A percentile compares a stretch with the other conserved stretches of the same genome.
Conservation (phyloP, 1,139 yeast genomes). For the Suhomyces yuchorum region DNA sequence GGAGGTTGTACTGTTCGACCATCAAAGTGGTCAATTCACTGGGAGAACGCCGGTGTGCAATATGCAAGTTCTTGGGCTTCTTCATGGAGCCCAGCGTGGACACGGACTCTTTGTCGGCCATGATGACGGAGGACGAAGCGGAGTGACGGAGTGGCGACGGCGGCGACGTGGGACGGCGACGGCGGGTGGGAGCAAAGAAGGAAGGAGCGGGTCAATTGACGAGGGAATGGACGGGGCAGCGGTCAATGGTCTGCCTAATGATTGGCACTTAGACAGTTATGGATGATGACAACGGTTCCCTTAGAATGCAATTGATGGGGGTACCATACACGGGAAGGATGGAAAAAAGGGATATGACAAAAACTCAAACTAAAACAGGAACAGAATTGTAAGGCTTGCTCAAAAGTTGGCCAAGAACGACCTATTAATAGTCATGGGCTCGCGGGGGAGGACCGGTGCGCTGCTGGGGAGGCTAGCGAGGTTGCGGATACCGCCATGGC, state of each 20-base stretch:
- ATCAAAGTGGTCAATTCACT: conserved; percentile 91
- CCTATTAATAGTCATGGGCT: conserved; percentile 8
- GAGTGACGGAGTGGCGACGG: not conserved
- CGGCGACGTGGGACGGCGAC: not conserved
- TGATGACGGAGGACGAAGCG: conserved; percentile 5
- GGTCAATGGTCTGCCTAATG: not conserved
- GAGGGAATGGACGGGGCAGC: conserved; percentile 4
- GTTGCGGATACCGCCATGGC: no score
- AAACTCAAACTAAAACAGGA: not conserved
- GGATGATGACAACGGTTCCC: conserved; percentile 1
- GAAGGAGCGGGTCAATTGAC: conserved; percentile 3
- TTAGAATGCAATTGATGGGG: conserved; percentile 8
- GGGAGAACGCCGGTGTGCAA: conserved; percentile 94
- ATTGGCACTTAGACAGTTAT: not conserved
- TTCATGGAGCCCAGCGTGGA: conserved; percentile 22
- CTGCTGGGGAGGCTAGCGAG: not conserved
- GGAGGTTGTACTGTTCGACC: conserved; percentile 91
- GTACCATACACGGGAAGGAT: conserved; percentile 3
- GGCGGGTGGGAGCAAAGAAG: conserved; percentile 3
- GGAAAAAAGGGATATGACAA: conserved; percentile 11
- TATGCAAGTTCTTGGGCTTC: conserved; percentile 59
- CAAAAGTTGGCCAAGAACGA: conserved; percentile 8
- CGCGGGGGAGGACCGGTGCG: not conserved
- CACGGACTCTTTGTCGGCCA: conserved; percentile 18
- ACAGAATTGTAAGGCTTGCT: conserved; percentile 5